These are phyloP conservation scores for Hansenula sp. DNA, from an alignment of 1,139 yeast species.

Conservation along the genomic window DNA sequence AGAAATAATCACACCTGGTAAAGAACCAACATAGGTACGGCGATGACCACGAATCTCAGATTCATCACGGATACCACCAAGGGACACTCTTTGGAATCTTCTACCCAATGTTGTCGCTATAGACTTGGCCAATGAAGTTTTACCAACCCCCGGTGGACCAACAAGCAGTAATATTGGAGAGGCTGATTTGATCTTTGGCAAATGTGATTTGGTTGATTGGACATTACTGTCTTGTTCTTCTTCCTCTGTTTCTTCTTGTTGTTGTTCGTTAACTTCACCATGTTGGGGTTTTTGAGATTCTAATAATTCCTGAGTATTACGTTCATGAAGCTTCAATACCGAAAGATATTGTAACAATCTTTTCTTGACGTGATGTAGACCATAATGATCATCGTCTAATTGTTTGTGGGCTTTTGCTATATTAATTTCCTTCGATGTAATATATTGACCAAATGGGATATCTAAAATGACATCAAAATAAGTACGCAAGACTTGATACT, in stretches of 20 bases:
- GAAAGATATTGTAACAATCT: constrained; percentile 80
- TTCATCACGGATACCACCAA: constrained; percentile 89
- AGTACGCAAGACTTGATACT: constrained; percentile 61
- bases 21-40: constrained; percentile 89
- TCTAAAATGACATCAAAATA: constrained; percentile 66
- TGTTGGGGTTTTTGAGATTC: constrained; percentile 28
- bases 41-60: constrained; percentile 92
- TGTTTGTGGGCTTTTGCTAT: constrained; percentile 52
- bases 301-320: constrained; percentile 28
- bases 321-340: constrained; percentile 58
- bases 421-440: constrained; percentile 32
- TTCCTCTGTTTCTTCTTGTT: background rate
- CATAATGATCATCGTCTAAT: constrained; percentile 80
- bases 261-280: constrained; percentile 9
- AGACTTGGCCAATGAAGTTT: constrained; percentile 84
- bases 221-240: background rate
- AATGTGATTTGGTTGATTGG: background rate
- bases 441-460: constrained; percentile 53
- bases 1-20: constrained; percentile 85
- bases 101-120: constrained; percentile 80
- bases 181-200: constrained; percentile 6
- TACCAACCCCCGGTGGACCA: constrained; percentile 97
- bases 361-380: constrained; percentile 76
- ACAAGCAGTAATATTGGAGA: constrained; percentile 78
- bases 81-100: constrained; percentile 76